Conservation (phyloP, 2,329 filamentous ascomycete genomes). For the Aureobasidium sp. region DNA sequence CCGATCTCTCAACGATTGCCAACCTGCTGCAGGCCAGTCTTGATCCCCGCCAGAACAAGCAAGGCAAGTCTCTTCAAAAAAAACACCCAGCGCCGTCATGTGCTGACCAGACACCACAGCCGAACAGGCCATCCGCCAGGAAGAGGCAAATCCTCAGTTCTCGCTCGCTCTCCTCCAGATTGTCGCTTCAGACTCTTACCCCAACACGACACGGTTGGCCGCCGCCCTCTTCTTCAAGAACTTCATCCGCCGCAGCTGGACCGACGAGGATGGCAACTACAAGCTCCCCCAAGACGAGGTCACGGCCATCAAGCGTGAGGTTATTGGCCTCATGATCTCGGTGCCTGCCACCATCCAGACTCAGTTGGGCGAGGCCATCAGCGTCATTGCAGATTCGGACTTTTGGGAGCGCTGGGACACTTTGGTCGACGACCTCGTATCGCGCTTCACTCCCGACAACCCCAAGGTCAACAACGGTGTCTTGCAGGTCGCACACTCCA, state of each 20-base stretch:
- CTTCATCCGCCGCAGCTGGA: constrained; percentile 90
- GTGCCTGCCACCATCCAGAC: constrained; percentile 81
- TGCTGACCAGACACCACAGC: constrained; percentile 45
- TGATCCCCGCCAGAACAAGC: constrained; percentile 76
- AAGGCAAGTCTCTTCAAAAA: constrained; percentile 52
- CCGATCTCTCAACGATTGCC: constrained; percentile 56
- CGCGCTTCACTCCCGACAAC: constrained; percentile 72
- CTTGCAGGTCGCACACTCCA: constrained; percentile 93
- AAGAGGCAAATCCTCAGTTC: constrained; percentile 78
- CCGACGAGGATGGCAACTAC: constrained; percentile 90
- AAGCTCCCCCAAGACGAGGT: constrained; percentile 79
- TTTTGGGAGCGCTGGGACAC: constrained; percentile 96
- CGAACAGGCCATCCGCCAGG: constrained; percentile 66
- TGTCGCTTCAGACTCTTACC: constrained; percentile 64
- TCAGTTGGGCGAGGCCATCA: constrained; percentile 93
- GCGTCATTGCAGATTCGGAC: constrained; percentile 93
- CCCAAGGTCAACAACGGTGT: constrained; percentile 85
- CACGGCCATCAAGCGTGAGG: constrained; percentile 80
- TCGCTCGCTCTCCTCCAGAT: constrained; percentile 81
- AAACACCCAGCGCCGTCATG: not conserved
- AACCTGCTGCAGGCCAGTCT: constrained; percentile 85
- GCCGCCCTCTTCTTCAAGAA: constrained; percentile 97
- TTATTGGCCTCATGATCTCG: constrained; percentile 93
- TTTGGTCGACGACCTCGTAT: constrained; percentile 87
- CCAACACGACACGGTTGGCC: constrained; percentile 71